Conservation (phyloP, 2,329 filamentous ascomycete species). For the Coniella lustricola region DNA sequence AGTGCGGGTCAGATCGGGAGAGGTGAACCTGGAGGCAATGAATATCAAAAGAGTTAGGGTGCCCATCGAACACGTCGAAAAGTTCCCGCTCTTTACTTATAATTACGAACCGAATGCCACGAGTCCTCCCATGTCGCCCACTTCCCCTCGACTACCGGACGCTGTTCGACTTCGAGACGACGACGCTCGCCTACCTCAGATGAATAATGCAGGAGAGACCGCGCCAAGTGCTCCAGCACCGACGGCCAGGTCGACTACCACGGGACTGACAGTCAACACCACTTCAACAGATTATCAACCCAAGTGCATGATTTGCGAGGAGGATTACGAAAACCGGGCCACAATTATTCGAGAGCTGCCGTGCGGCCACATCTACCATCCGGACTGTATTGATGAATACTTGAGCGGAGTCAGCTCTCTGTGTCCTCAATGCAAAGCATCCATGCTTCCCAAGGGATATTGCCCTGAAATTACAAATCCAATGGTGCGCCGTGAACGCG, state of each 20-base stretch:
- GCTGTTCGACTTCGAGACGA: slow-evolving; percentile 5
- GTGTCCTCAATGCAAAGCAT: slow-evolving; percentile 86
- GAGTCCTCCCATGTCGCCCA: slow-evolving; percentile 31
- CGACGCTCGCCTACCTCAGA: slow-evolving; percentile 5
- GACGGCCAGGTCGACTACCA: slow-evolving; percentile 16
- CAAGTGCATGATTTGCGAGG: slow-evolving; percentile 83
- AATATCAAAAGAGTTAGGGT: slow-evolving; percentile 79
- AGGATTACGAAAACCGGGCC: slow-evolving; percentile 62
- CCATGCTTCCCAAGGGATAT: slow-evolving; percentile 63
- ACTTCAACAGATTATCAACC: slow-evolving; percentile 61
- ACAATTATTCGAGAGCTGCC: slow-evolving; percentile 78
- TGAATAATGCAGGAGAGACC: slow-evolving; percentile 16
- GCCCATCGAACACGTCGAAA: slow-evolving; percentile 61
- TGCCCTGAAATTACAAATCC: slow-evolving; percentile 70
- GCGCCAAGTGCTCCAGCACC: slow-evolving; percentile 19
- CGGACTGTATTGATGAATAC: slow-evolving; percentile 84
- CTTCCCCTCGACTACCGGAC: slow-evolving; percentile 21
- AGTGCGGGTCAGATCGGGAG: slow-evolving; percentile 65
- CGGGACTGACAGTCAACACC: slow-evolving; percentile 24
- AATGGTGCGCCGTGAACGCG: slow-evolving; percentile 77
- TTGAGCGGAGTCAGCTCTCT: slow-evolving; percentile 71
- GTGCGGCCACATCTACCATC: slow-evolving; percentile 90
- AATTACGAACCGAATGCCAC: slow-evolving; percentile 43
- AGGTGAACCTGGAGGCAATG: slow-evolving; percentile 79
- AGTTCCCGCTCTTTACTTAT: slow-evolving; percentile 75